Evolutionary conservation across 768 basidiomycete genomes (phyloP), one percentile per base, ranked within the genome.

Genomic region (Amanita pseudoporphyria): DNA sequence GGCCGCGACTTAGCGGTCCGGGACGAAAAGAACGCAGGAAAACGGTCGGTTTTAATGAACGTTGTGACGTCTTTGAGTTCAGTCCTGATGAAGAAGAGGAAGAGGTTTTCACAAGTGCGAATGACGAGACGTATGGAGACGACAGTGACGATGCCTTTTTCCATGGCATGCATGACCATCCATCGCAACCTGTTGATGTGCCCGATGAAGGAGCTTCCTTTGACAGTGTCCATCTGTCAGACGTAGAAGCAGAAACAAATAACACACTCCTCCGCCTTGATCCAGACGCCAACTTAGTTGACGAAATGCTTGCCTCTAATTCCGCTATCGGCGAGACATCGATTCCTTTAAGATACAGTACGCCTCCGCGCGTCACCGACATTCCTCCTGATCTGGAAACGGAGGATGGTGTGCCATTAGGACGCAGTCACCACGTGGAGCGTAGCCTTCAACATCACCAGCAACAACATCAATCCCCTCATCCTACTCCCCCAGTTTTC

Each of bases 11-110:
- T 3, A 78, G 72, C 47, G 73, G 70, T 21, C 71, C 70, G 44
- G 65, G 67, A 1, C 72, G 59, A 57, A 72, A 78, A 18, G 76
- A 78, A 56, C 72, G 78, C 24, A 64, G 84, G 53, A 91, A 89
- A 62, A 89, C 79, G 0, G 90, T 93, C 22, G 85, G 79, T 1
- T 93, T 86, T 51, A 76, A 83, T 60, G 83, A 87, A 54, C 74
- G 79, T 9, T 87, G 84, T 55, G 88, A 92, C 53, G 87, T 93
- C 9, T 64, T 90, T 26, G 87, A 90, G 59, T 89, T 87, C 60
- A 82, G 87, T 50, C 67, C 73, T 16, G 84, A 78, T 10, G 76
- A 85, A 45, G 71, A 62, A 14, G 64, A 62, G 6, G 61, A 62
- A 18, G 62, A 68, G 31, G 54, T 53, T 9, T 57, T 60, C 31